phyloP scores from a whole-genome alignment of 306 rosid genomes.

The Acacia crassicarpa region DNA sequence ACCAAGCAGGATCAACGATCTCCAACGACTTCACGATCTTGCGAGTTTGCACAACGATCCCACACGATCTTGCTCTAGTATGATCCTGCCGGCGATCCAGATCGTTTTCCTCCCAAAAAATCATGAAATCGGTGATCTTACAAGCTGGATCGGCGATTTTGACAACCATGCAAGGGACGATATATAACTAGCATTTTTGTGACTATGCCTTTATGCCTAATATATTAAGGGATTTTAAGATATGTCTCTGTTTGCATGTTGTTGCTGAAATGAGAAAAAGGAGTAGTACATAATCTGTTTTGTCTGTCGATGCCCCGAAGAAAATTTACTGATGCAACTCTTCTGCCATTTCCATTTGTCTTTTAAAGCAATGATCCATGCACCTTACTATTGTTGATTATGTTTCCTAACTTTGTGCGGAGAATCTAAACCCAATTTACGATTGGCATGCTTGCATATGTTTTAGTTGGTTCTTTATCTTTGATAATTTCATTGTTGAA shows the following conservation, averaged over 20 bases:
- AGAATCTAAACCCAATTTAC: not conserved
- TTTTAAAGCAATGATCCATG: conserved; percentile 11
- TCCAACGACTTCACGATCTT: too few species aligned
- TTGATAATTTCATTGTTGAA: not conserved
- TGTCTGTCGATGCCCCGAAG: not conserved
- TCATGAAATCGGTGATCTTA: too few species aligned
- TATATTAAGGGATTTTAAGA: conserved; percentile 17
- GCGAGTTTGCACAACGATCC: too few species aligned
- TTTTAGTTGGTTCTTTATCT: not conserved
- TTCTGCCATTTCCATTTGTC: not conserved
- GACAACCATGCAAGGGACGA: too few species aligned
- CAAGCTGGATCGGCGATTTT: too few species aligned
- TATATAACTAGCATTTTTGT: conserved; percentile 13
- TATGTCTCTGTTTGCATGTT: not conserved
- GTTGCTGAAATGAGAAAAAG: not conserved
- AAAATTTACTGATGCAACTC: not conserved
- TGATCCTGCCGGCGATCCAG: too few species aligned
- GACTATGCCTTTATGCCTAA: conserved; percentile 2
- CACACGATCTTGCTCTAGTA: too few species aligned
- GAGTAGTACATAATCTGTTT: conserved; percentile 3
- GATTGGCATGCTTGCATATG: conserved; percentile 2
- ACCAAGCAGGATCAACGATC: too few species aligned
- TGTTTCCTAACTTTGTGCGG: conserved; percentile 2
- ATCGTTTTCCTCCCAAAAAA: too few species aligned
- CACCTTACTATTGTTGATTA: not conserved